Evolutionary conservation across 2,329 filamentous ascomycete genomes (phyloP).

Genomic region (Ilyonectria sp.): DNA sequence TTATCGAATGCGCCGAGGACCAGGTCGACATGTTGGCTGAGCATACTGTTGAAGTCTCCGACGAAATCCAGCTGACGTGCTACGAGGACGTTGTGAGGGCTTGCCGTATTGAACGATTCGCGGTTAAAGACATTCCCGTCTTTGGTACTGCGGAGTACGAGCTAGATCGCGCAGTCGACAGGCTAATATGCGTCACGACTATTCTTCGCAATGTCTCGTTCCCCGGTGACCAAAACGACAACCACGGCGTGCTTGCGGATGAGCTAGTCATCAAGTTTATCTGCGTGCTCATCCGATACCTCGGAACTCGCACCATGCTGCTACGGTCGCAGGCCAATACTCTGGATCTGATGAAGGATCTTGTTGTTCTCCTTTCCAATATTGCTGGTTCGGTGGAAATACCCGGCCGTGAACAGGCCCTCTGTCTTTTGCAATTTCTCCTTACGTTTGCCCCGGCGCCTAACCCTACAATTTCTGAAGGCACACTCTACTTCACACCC

Average conservation of each 20-base stretch:
- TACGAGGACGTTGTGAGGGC: slow-evolving; percentile 91
- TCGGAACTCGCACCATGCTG: slow-evolving; percentile 91
- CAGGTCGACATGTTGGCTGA: slow-evolving; percentile 89
- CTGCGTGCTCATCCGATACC: slow-evolving; percentile 85
- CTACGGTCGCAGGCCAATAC: slow-evolving; percentile 87
- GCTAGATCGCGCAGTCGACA: slow-evolving; percentile 88
- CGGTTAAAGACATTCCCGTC: slow-evolving; percentile 78
- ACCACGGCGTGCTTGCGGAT: slow-evolving; percentile 82
- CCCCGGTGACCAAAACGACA: slow-evolving; percentile 71
- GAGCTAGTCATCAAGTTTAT: slow-evolving; percentile 86
- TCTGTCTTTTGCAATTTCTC: slow-evolving; percentile 89
- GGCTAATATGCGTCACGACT: slow-evolving; percentile 90
- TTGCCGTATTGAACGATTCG: slow-evolving; percentile 81
- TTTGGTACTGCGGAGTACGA: slow-evolving; percentile 86
- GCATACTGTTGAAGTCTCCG: slow-evolving; percentile 86
- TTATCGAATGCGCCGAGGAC: slow-evolving; percentile 92
- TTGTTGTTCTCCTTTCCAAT: slow-evolving; percentile 91
- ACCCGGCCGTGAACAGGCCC: slow-evolving; percentile 87
- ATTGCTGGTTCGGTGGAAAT: slow-evolving; percentile 85
- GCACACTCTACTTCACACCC: slow-evolving; percentile 80
- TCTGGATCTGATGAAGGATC: slow-evolving; percentile 97
- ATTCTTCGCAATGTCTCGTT: slow-evolving; percentile 96
- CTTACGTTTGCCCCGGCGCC: slow-evolving; percentile 90
- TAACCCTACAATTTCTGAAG: slow-evolving; percentile 70
- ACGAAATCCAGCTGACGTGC: slow-evolving; percentile 84